Base-by-base conservation (phyloP, 1,139 yeast genomes). In the Blastobotrys indianensis region DNA sequence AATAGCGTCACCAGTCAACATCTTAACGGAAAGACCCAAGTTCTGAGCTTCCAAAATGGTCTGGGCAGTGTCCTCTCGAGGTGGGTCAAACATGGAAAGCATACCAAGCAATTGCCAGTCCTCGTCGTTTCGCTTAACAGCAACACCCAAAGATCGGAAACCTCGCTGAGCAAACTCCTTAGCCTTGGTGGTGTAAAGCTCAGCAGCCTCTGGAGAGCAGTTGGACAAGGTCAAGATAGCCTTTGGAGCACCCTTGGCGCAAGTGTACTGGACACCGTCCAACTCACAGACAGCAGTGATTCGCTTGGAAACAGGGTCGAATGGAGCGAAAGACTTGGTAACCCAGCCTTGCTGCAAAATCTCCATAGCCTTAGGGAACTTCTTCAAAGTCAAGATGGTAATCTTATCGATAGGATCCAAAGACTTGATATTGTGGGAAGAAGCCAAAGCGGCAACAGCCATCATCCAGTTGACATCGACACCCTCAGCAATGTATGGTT, bases 171-270 rank as follows among this genome's bases (percentile, higher is more conserved):
- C 96, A 70, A 87, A 86, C 77, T 87, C 96, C 68, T 94, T 94
- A 67, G 88, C 96, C 74, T 90, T 86, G 80, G 85, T 86, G 77
- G 85, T 94, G 76, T 87, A 87, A 79, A 85, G 84, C 74, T 85
- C 94, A 70, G 86, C 90, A 73, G 85, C 76, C 72, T 87, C 96
- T 75, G 87, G 95, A 64, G 95, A 92, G 65, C 90, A 85, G 73
- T 94, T 94, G 75, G 88, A 94, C 72, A 86, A 94, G 75, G 85
- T 94, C 73, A 87, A 94, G 70, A 87, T 95, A 71, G 96, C 90
- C 82, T 86, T 87, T 73, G 96, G 96, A 66, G 96, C 96, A 84
- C 96, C 96, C 79, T 87, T 87, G 70, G 88, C 95, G 82, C 96
- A 87, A 68, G 87, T 76, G 71, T 87, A 87, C 72, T 90, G 79